phyloP scores from a whole-genome alignment of 2,329 filamentous ascomycete species.

The Phyllosticta paracitricarpa region DNA sequence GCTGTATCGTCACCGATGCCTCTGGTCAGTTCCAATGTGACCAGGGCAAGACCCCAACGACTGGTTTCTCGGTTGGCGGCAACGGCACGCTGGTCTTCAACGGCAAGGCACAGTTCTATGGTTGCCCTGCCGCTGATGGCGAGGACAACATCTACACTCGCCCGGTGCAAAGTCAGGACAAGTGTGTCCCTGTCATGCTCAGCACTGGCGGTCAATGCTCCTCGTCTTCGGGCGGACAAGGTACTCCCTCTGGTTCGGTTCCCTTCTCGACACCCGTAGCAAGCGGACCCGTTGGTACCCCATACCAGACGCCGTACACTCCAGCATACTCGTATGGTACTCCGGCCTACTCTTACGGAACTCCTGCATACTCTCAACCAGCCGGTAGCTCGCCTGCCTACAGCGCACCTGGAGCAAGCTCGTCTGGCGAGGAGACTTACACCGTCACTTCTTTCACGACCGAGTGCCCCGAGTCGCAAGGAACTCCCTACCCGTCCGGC shows the following conservation, averaged over 20 bases:
- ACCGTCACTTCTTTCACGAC: background rate
- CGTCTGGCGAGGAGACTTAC: background rate
- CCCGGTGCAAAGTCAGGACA: slow-evolving; percentile 31
- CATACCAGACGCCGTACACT: background rate
- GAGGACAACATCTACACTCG: slow-evolving; percentile 47
- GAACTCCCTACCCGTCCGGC: background rate
- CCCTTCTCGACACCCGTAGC: slow-evolving; percentile 12
- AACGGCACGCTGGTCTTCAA: slow-evolving; percentile 45
- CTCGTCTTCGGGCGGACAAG: slow-evolving; percentile 19
- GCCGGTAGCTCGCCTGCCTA: slow-evolving; percentile 1
- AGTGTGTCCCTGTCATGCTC: slow-evolving; percentile 43
- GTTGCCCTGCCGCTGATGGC: slow-evolving; percentile 49
- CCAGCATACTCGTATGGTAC: slow-evolving; percentile 2
- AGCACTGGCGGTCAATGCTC: slow-evolving; percentile 18
- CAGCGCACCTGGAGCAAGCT: slow-evolving; percentile 8
- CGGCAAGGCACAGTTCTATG: slow-evolving; percentile 45
- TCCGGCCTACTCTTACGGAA: slow-evolving; percentile 3
- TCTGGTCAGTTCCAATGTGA: slow-evolving; percentile 56
- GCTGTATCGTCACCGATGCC: slow-evolving; percentile 53
- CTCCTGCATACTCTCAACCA: slow-evolving; percentile 3
- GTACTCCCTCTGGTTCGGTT: slow-evolving; percentile 19
- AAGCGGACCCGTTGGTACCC: slow-evolving; percentile 1
- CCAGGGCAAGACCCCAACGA: slow-evolving; percentile 37
- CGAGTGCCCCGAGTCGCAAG: background rate
- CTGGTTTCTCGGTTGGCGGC: slow-evolving; percentile 47